Evolutionary conservation across 192 early-diverging fungal species (phyloP).

Genomic region (Diversispora epigaea): DNA sequence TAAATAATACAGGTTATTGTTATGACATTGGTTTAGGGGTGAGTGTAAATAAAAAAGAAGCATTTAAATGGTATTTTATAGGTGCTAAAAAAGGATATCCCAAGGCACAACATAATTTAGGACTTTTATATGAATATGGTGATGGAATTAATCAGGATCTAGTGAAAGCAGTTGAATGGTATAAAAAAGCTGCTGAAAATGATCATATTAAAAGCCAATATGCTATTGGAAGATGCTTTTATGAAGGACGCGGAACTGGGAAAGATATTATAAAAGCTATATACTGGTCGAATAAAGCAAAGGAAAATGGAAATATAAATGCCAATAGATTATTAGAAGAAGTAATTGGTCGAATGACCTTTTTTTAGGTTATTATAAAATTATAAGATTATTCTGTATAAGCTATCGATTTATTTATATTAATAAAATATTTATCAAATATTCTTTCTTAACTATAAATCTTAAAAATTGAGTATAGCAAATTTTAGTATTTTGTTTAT

Average conservation of each 20-base stretch:
- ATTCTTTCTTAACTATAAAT: too few species aligned
- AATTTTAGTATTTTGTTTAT: too few species aligned
- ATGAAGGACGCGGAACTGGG: background rate
- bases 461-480: too few species aligned
- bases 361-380: too few species aligned
- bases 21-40: slow-evolving; percentile 55
- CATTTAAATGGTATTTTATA: slow-evolving; percentile 69
- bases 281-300: background rate
- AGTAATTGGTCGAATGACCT: too few species aligned
- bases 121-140: slow-evolving; percentile 70
- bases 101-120: slow-evolving; percentile 70
- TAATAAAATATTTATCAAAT: too few species aligned
- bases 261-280: background rate
- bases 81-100: slow-evolving; percentile 57
- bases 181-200: slow-evolving; percentile 58
- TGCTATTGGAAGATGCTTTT: slow-evolving; percentile 39
- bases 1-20: slow-evolving; percentile 74
- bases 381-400: too few species aligned
- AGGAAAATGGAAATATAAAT: background rate
- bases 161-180: slow-evolving; percentile 60
- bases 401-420: too few species aligned
- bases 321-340: too few species aligned
- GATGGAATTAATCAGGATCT: slow-evolving; percentile 53
- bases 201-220: slow-evolving; percentile 56
- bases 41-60: slow-evolving; percentile 55